These are phyloP conservation scores for Cyberlindnera maritima DNA, from an alignment of 805 yeast genomes.

Conservation along the genomic window DNA sequence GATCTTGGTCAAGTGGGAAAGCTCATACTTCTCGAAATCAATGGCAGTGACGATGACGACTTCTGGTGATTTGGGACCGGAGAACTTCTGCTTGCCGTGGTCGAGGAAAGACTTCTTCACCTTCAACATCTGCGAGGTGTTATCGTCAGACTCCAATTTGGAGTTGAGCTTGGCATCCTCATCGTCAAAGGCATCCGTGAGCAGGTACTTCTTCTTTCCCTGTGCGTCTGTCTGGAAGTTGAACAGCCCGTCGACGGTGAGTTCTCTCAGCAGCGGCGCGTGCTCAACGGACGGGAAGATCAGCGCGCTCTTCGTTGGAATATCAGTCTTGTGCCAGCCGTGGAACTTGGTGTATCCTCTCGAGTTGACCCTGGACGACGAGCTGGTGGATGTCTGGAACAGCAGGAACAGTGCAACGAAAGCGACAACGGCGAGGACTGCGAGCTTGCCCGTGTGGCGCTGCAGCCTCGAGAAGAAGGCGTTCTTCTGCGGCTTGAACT, in stretches of 20 bases:
- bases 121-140: conserved; percentile 32
- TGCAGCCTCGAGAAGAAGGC: conserved; percentile 9
- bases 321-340: conserved; percentile 43
- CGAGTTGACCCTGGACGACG: conserved; percentile 5
- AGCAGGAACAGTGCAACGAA: conserved; percentile 10
- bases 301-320: conserved; percentile 48
- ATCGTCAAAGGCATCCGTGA: conserved; percentile 36
- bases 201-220: conserved; percentile 33
- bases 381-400: conserved; percentile 1
- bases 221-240: conserved; percentile 45
- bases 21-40: conserved; percentile 66
- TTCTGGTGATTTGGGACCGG: conserved; percentile 47
- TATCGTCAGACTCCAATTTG: conserved; percentile 32
- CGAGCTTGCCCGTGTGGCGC: conserved; percentile 17
- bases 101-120: conserved; percentile 60
- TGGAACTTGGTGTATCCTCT: conserved; percentile 33
- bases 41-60: conserved; percentile 75
- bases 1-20: conserved; percentile 58
- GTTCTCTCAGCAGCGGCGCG: conserved; percentile 56
- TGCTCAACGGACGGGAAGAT: conserved; percentile 78
- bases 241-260: conserved; percentile 52
- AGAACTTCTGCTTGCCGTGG: conserved; percentile 58
- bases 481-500: conserved; percentile 27
- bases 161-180: conserved; percentile 37
- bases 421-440: conserved; percentile 3